Conservation (phyloP, 2,329 filamentous ascomycete species). For the Xylaria sp. region DNA sequence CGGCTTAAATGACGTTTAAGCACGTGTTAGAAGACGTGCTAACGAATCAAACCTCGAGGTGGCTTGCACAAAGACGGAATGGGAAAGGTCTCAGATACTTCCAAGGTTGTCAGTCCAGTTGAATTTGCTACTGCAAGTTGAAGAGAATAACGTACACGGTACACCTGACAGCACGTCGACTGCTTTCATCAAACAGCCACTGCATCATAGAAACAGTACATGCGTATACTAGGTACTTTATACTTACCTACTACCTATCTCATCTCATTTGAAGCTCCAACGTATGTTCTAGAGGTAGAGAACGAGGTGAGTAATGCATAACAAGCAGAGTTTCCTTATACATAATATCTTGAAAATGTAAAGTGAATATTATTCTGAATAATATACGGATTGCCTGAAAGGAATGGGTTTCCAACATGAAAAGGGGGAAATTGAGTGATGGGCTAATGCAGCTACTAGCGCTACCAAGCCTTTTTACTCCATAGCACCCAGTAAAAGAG, state of each 20-base stretch:
- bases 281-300: too few relatives aligned
- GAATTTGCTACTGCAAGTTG: background rate
- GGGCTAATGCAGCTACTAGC: background rate
- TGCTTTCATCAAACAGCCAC: background rate
- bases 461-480: background rate
- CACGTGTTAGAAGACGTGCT: slow-evolving; percentile 11
- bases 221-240: background rate
- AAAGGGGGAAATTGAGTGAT: slow-evolving; percentile 28
- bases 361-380: background rate
- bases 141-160: background rate
- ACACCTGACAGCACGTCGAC: background rate
- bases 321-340: background rate
- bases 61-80: slow-evolving; percentile 7
- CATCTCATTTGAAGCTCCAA: background rate
- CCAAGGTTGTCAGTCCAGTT: background rate
- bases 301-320: background rate
- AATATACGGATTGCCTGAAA: background rate
- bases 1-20: slow-evolving; percentile 29
- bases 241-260: background rate
- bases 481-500: background rate
- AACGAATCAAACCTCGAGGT: slow-evolving; percentile 22
- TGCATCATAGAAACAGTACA: background rate
- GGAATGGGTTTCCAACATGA: slow-evolving; percentile 10
- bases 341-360: background rate
- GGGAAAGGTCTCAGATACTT: slow-evolving; percentile 10